These are phyloP conservation scores for Cymbidium sinense DNA, from an alignment of 106 monocot genomes.

Conservation along the genomic window DNA sequence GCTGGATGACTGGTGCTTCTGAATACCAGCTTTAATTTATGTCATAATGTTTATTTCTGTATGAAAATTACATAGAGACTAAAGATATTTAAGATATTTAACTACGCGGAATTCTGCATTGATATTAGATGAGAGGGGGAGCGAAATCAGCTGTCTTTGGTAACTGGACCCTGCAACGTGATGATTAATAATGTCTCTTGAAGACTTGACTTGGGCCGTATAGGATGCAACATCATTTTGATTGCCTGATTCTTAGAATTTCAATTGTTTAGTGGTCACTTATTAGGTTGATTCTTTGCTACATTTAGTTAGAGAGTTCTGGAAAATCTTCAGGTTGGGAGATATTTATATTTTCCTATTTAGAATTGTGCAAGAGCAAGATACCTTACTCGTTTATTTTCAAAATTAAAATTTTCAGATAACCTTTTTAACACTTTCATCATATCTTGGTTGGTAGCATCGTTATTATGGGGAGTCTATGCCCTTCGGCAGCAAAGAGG, in stretches of 20 bases:
- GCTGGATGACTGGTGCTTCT: no score
- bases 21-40: no score
- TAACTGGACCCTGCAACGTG: no score
- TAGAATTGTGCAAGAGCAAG: background rate
- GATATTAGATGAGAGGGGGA: background rate
- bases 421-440: background rate
- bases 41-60: background rate
- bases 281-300: background rate
- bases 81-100: no score
- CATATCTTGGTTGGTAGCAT: conserved; percentile 37
- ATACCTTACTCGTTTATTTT: background rate
- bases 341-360: background rate
- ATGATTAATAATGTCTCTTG: background rate
- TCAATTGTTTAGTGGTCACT: background rate
- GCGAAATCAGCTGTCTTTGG: no score
- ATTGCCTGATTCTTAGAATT: background rate
- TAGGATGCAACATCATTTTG: background rate
- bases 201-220: background rate
- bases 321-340: background rate
- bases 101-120: background rate
- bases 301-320: background rate
- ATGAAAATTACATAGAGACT: background rate
- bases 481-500: conserved; percentile 82
- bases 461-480: conserved; percentile 90
- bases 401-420: background rate